phyloP scores from a whole-genome alignment of 805 yeast species.

The Dipodascus albidus region DNA sequence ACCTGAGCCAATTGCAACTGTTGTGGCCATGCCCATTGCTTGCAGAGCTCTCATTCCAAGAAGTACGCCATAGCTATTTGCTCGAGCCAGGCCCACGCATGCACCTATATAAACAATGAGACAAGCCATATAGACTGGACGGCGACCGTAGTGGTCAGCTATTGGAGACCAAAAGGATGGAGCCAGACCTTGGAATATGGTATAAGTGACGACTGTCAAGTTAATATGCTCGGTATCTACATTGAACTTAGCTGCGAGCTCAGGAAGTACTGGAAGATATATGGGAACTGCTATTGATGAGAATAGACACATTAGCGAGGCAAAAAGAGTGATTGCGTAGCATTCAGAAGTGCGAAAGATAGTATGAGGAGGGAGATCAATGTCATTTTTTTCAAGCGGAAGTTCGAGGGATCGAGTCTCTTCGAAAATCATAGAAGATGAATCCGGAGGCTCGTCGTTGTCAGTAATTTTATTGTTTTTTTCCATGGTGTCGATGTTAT shows the following conservation, averaged over 20 bases:
- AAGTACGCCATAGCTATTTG: constrained; percentile 47
- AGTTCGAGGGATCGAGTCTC: too few relatives aligned
- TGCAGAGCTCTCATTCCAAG: constrained; percentile 61
- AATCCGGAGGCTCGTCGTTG: too few relatives aligned
- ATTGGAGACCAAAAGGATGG: constrained; percentile 60
- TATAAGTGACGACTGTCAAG: constrained; percentile 64
- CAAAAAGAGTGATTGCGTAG: not conserved
- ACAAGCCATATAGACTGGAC: constrained; percentile 52
- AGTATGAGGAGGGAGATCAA: not conserved
- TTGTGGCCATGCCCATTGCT: constrained; percentile 67
- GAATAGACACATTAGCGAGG: constrained; percentile 36
- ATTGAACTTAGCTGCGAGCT: constrained; percentile 41
- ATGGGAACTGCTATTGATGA: constrained; percentile 65
- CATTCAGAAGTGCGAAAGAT: not conserved
- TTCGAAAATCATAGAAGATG: too few relatives aligned
- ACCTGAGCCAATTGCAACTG: constrained; percentile 60
- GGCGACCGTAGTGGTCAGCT: constrained; percentile 62
- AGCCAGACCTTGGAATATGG: constrained; percentile 62
- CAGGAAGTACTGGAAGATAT: constrained; percentile 65
- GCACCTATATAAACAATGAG: constrained; percentile 45
- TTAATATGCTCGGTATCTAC: constrained; percentile 50
- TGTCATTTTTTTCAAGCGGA: not conserved
- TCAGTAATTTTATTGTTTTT: too few relatives aligned
- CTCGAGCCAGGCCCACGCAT: constrained; percentile 53
- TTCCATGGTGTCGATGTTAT: too few relatives aligned